phyloP scores from a whole-genome alignment of 169 alveolate species.

The Plasmodium gaboni region DNA sequence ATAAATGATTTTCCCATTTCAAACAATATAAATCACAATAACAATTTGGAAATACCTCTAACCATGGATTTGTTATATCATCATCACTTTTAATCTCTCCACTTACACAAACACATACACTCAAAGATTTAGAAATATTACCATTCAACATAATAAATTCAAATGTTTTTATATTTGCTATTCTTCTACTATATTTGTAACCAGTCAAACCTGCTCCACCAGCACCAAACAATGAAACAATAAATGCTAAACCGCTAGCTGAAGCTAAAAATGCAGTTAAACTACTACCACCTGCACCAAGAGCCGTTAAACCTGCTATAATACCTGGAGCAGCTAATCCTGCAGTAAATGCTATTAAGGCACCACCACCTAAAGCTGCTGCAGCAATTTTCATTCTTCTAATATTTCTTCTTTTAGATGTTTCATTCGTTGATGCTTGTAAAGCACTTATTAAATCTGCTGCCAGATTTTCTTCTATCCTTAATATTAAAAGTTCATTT shows the following conservation, averaged over 20 bases:
- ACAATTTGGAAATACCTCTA: constrained; percentile 80
- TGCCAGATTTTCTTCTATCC: constrained; percentile 83
- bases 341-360: constrained; percentile 90
- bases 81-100: constrained; percentile 83
- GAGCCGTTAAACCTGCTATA: constrained; percentile 88
- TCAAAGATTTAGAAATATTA: constrained; percentile 80
- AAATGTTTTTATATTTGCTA: constrained; percentile 81
- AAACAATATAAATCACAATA: constrained; percentile 84
- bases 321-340: constrained; percentile 92
- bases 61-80: constrained; percentile 86
- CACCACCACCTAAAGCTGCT: constrained; percentile 92
- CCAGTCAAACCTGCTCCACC: constrained; percentile 90
- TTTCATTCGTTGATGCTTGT: constrained; percentile 75
- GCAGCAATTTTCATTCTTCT: constrained; percentile 85
- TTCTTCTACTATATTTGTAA: constrained; percentile 85
- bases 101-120: constrained; percentile 86
- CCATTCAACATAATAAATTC: constrained; percentile 86
- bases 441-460: constrained; percentile 82
- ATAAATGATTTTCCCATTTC: constrained; percentile 83
- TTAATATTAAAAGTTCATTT: constrained; percentile 78
- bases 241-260: constrained; percentile 86
- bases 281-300: constrained; percentile 86
- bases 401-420: constrained; percentile 79
- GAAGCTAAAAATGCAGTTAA: constrained; percentile 86
- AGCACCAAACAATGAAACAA: constrained; percentile 88